Evolutionary conservation across 2,329 filamentous ascomycete genomes (phyloP).

Genomic region (Ascochyta rabiei): DNA sequence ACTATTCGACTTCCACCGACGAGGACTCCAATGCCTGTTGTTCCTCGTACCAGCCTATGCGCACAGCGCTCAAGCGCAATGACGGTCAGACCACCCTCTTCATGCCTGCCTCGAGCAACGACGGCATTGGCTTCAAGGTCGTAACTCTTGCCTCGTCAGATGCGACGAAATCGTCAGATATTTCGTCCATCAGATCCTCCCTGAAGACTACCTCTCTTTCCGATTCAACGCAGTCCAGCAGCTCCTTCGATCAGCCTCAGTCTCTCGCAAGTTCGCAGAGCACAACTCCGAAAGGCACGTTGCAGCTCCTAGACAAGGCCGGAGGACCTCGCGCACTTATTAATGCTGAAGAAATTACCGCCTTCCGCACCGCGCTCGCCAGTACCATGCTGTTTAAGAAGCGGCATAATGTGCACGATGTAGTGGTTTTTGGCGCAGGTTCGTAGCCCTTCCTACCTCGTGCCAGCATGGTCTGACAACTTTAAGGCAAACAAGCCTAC

Average conservation of each 20-base stretch:
- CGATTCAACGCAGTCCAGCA: conserved; percentile 26
- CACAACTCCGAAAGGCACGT: conserved; percentile 61
- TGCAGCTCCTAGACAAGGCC: conserved; percentile 64
- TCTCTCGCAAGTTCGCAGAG: conserved; percentile 29
- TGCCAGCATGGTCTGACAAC: not conserved
- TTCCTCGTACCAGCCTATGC: conserved; percentile 65
- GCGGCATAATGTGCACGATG: conserved; percentile 72
- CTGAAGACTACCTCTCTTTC: conserved; percentile 40
- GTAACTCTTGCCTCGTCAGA: conserved; percentile 59
- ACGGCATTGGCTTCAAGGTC: conserved; percentile 68
- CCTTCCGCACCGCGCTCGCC: conserved; percentile 70
- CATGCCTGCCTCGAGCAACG: conserved; percentile 68
- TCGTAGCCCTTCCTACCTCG: too few species aligned
- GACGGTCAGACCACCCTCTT: conserved; percentile 69
- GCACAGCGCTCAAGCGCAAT: conserved; percentile 64
- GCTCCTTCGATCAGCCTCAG: conserved; percentile 28
- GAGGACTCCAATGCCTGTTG: conserved; percentile 61
- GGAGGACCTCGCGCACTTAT: conserved; percentile 67
- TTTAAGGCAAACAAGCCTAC: conserved; percentile 73
- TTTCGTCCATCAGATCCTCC: conserved; percentile 44
- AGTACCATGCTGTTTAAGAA: conserved; percentile 66
- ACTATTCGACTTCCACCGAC: conserved; percentile 68
- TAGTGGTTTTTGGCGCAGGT: conserved; percentile 87
- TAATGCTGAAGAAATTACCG: conserved; percentile 71
- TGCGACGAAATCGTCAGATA: conserved; percentile 27